A percentile compares a stretch with the other conserved stretches of the same genome.
Evolutionary conservation across 192 early-diverging fungal genomes (phyloP).

Genomic region (Coemansia sp.): DNA sequence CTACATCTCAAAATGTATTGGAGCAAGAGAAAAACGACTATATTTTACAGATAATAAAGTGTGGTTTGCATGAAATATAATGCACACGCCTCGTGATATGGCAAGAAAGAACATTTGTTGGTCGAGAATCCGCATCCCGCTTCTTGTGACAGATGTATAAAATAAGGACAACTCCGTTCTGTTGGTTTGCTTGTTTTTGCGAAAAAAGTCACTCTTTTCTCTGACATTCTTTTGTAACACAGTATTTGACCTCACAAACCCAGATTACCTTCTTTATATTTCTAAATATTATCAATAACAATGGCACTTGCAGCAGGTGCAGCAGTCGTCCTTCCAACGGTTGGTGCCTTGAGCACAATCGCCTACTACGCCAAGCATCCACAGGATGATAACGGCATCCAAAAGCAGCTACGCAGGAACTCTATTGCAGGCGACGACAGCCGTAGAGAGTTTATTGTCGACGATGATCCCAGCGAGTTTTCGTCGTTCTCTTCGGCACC

Average conservation of each 20-base stretch:
- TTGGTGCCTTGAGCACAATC: slow-evolving; percentile 40
- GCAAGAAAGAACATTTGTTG: too few species aligned
- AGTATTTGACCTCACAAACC: too few species aligned
- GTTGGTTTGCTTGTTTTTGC: too few species aligned
- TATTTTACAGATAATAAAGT: too few species aligned
- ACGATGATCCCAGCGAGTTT: slow-evolving; percentile 53
- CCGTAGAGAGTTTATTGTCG: slow-evolving; percentile 34
- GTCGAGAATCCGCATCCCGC: too few species aligned
- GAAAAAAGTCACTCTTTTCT: too few species aligned
- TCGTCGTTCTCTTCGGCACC: slow-evolving; percentile 43
- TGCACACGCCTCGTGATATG: too few species aligned
- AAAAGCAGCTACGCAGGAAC: slow-evolving; percentile 20
- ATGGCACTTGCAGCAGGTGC: slow-evolving; percentile 56
- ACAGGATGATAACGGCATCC: slow-evolving; percentile 1
- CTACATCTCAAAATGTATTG: too few species aligned
- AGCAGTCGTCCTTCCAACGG: slow-evolving; percentile 45
- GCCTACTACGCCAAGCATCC: slow-evolving; percentile 46
- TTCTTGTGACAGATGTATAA: too few species aligned
- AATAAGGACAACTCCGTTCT: too few species aligned
- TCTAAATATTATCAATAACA: slow-evolving; percentile 1
- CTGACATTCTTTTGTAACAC: neutral
- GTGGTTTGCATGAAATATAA: too few species aligned
- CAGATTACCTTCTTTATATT: neutral
- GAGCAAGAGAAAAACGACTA: too few species aligned
- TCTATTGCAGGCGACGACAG: slow-evolving; percentile 19